phyloP scores from a whole-genome alignment of 2,329 filamentous ascomycete genomes.

The Colletotrichum gloeosporioides region DNA sequence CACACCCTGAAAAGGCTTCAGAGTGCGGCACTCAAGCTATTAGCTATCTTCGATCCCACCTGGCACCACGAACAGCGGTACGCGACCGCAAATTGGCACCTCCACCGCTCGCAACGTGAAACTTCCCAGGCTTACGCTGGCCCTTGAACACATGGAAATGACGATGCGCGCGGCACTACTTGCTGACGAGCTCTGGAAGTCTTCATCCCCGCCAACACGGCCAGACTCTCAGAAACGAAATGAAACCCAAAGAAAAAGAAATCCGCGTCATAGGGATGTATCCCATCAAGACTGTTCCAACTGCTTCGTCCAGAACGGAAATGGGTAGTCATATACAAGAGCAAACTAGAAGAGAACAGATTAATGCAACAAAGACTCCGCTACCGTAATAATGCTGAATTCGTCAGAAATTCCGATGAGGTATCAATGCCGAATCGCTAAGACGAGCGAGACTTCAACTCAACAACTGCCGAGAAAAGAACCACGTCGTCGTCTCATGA shows the following conservation, averaged over 20 bases:
- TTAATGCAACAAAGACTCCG: background rate
- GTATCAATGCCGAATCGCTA: constrained; percentile 11
- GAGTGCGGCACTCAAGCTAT: background rate
- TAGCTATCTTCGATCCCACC: background rate
- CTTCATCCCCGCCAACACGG: background rate
- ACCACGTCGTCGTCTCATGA: constrained; percentile 7
- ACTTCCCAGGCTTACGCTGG: background rate
- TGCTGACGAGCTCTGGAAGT: background rate
- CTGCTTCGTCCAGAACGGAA: background rate
- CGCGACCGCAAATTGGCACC: background rate
- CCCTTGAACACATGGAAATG: background rate
- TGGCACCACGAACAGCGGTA: background rate
- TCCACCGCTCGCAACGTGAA: background rate
- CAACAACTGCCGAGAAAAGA: constrained; percentile 13
- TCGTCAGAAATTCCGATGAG: background rate
- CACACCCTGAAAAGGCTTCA: background rate
- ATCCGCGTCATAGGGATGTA: constrained; percentile 1
- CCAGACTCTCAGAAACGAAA: background rate
- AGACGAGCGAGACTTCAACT: constrained; percentile 9
- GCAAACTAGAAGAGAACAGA: background rate
- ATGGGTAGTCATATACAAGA: background rate
- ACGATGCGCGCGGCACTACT: background rate
- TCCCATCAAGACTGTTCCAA: constrained; percentile 4
- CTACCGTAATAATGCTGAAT: constrained; percentile 10
- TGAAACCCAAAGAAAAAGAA: background rate